Evolutionary conservation across 495 filamentous ascomycete species (phyloP).

Genomic region (Jackrogersella multiformis): DNA sequence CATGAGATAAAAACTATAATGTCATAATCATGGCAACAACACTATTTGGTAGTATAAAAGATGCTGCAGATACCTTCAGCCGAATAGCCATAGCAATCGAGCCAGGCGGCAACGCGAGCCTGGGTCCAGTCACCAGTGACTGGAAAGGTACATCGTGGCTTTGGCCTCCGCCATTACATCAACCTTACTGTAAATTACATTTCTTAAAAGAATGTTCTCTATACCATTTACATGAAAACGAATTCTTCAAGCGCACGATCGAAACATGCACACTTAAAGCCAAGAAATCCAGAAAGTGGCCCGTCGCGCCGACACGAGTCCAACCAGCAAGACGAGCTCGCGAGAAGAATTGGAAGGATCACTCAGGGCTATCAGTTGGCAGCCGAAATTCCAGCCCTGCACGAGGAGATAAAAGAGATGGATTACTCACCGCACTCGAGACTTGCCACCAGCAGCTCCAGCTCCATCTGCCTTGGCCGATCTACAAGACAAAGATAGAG

Average conservation of each 20-base stretch:
- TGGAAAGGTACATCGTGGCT: slow-evolving; percentile 24
- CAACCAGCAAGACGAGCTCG: slow-evolving; percentile 28
- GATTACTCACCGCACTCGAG: background rate
- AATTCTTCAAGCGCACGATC: background rate
- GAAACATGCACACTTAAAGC: background rate
- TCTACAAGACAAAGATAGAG: slow-evolving; percentile 35
- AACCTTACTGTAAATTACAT: slow-evolving; percentile 33
- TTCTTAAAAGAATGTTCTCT: slow-evolving; percentile 35
- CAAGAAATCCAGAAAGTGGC: slow-evolving; percentile 26
- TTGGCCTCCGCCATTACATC: slow-evolving; percentile 21
- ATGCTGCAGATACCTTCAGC: background rate
- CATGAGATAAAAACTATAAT: background rate
- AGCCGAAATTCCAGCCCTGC: slow-evolving; percentile 12
- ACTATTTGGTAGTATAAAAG: background rate
- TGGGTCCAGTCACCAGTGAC: background rate
- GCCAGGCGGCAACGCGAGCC: background rate
- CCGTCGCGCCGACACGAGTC: slow-evolving; percentile 27
- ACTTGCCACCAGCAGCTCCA: slow-evolving; percentile 10
- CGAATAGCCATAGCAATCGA: slow-evolving; percentile 7
- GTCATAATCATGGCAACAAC: background rate
- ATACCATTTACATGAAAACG: slow-evolving; percentile 25
- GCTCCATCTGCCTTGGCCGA: slow-evolving; percentile 31
- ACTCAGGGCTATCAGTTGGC: background rate
- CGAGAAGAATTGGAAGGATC: slow-evolving; percentile 23
- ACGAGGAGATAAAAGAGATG: background rate